Base-by-base conservation (phyloP, 768 basidiomycete species). In the Mycena belliarum region DNA sequence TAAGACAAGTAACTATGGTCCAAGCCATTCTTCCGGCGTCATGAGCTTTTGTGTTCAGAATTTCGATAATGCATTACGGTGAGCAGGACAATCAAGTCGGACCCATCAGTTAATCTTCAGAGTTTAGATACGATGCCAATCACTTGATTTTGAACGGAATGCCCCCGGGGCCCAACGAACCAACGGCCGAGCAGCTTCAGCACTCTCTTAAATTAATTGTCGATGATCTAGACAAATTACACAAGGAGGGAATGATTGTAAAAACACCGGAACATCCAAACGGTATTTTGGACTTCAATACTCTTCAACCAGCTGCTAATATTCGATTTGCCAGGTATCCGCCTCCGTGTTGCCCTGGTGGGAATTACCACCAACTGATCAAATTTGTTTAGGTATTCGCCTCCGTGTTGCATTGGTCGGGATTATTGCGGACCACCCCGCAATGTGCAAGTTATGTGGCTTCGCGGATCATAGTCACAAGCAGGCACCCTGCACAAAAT, bases 81-180 rank as follows among this genome's bases (percentile, higher is more conserved):
- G 37, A 33, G 24, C 6, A 6, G 5, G 14, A 4, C 14, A 3
- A 9, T 18, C 20, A 21, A 18, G 20, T 21, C 26, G 24, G 14
- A 45, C 24, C 24, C 3, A 45, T n/a, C 15, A 37, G n/a, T 21
- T 21, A 9, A 42, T 42, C 21, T 43, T 14, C 2, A 23, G 23
- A 43, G 12, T 53, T 16, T 45, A 49, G 58, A 10, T 55, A 60
- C 21, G n/a, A 38, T 2, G 42, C 55, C 1, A 46, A 57, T 2
- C 66, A 69, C 37, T 52, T 69, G 1, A 46, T 68, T 7, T 32
- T 70, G 0, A 26, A 48, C 3, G 46, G 28, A 9, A 60, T 66
- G 8, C 57, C 61, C 0, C 69, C 70, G 5, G 70, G 72, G 3
- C 70, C 71, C 1, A 66, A 45, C 1, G 72, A 73, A 37, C 72